Evolutionary conservation across 163 green algal genomes (phyloP).

Genomic region (Trebouxia gelatinosa): DNA sequence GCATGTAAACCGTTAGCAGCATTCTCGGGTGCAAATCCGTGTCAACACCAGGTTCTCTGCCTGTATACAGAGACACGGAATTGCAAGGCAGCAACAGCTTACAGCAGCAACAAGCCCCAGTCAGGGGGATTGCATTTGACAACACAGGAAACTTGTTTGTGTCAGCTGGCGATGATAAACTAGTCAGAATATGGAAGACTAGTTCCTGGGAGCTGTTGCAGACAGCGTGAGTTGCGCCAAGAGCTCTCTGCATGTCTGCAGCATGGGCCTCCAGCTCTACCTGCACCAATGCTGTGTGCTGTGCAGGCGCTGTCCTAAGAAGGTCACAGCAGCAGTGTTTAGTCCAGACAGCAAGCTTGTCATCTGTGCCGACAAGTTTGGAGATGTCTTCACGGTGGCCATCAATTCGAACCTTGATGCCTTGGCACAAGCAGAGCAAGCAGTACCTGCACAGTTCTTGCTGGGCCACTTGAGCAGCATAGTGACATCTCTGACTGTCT

Average conservation of each 20-base stretch:
- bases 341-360: constrained; percentile 38
- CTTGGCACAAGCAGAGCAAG: background rate
- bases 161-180: constrained; percentile 13
- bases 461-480: constrained; percentile 72
- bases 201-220: background rate
- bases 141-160: background rate
- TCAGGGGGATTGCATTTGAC: constrained; percentile 3
- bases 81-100: too few relatives aligned
- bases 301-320: constrained; percentile 45
- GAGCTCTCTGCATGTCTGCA: background rate
- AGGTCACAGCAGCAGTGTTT: constrained; percentile 51
- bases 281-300: background rate
- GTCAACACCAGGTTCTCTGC: too few relatives aligned
- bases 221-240: background rate
- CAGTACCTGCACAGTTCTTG: constrained; percentile 37
- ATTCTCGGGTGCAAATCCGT: too few relatives aligned
- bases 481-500: constrained; percentile 57
- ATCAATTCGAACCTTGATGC: constrained; percentile 13
- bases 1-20: too few relatives aligned
- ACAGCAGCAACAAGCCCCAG: too few relatives aligned
- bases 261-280: background rate
- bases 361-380: constrained; percentile 73
- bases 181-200: background rate
- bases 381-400: constrained; percentile 57
- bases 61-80: too few relatives aligned